Evolutionary conservation across 139 green algal species (phyloP).

Genomic region (Chlamydomonas urium): DNA sequence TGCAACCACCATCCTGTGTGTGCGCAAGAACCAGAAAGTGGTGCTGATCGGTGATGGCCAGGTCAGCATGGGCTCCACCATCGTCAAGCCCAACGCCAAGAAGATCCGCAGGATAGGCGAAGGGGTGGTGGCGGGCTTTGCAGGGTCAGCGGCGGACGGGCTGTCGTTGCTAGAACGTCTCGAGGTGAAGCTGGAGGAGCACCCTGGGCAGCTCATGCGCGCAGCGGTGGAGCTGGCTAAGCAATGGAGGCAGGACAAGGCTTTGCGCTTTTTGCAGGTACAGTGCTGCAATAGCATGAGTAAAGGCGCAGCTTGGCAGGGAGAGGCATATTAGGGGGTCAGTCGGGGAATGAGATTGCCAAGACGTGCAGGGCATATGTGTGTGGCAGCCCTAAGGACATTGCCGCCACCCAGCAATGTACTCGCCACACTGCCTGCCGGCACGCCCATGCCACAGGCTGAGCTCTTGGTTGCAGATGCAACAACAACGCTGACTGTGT

Average conservation of each 20-base stretch:
- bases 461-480: slow-evolving; percentile 67
- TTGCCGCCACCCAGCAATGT: too few species aligned
- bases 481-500: slow-evolving; percentile 56
- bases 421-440: too few species aligned
- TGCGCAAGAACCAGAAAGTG: slow-evolving; percentile 37
- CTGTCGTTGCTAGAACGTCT: slow-evolving; percentile 88
- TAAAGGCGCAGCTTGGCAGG: too few species aligned
- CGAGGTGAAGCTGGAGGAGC: slow-evolving; percentile 81
- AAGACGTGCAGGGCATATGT: too few species aligned
- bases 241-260: slow-evolving; percentile 91
- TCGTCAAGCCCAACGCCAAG: slow-evolving; percentile 43
- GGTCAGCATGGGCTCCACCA: slow-evolving; percentile 34
- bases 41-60: slow-evolving; percentile 45
- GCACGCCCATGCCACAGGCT: slow-evolving; percentile 48
- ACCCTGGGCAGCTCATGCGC: slow-evolving; percentile 71
- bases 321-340: too few species aligned
- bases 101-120: slow-evolving; percentile 46
- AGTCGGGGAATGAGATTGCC: too few species aligned
- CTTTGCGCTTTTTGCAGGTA: slow-evolving; percentile 76
- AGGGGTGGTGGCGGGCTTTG: slow-evolving; percentile 39
- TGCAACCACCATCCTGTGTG: slow-evolving; percentile 42
- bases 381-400: too few species aligned
- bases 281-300: neutral
- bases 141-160: slow-evolving; percentile 82
- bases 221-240: slow-evolving; percentile 91